These are phyloP conservation scores for Cryptococcus amylolentus DNA, from an alignment of 1,284 basidiomycete genomes.

Conservation along the genomic window DNA sequence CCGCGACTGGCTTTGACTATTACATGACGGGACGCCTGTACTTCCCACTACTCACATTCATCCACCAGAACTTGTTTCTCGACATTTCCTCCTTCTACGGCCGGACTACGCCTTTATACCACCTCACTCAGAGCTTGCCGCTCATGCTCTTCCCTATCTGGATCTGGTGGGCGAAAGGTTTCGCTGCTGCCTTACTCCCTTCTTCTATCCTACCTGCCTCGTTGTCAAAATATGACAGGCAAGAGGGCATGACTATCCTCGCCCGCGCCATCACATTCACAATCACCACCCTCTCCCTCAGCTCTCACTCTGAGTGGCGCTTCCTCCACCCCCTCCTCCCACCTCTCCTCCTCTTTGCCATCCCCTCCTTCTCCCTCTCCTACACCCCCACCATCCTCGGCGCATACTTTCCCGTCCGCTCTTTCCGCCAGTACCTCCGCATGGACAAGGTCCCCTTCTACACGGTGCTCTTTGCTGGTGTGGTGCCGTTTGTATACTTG, in stretches of 20 bases:
- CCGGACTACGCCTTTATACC: conserved; percentile 80
- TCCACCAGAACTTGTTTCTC: conserved; percentile 73
- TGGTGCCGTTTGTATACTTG: conserved; percentile 66
- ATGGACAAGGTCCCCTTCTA: conserved; percentile 45
- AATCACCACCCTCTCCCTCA: conserved; percentile 67
- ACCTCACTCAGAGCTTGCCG: conserved; percentile 80
- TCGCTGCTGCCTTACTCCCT: conserved; percentile 27
- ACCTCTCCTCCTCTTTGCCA: conserved; percentile 73
- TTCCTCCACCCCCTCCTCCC: conserved; percentile 92
- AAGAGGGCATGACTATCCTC: conserved; percentile 51
- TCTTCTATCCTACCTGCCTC: conserved; percentile 43
- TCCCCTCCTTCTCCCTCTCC: conserved; percentile 63
- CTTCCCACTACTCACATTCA: conserved; percentile 59
- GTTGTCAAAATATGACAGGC: conserved; percentile 30
- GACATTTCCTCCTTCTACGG: conserved; percentile 96
- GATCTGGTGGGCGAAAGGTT: conserved; percentile 66
- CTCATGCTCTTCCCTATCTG: conserved; percentile 70
- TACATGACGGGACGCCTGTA: conserved; percentile 37
- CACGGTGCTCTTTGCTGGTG: conserved; percentile 55
- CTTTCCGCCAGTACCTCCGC: conserved; percentile 39
- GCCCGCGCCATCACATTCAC: conserved; percentile 62
- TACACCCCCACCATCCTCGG: conserved; percentile 44
- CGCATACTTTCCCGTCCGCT: conserved; percentile 6
- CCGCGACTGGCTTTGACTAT: conserved; percentile 42
- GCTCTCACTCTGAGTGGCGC: conserved; percentile 93